phyloP scores from a whole-genome alignment of 2,329 filamentous ascomycete species.

The Aureobasidium uvarum region DNA sequence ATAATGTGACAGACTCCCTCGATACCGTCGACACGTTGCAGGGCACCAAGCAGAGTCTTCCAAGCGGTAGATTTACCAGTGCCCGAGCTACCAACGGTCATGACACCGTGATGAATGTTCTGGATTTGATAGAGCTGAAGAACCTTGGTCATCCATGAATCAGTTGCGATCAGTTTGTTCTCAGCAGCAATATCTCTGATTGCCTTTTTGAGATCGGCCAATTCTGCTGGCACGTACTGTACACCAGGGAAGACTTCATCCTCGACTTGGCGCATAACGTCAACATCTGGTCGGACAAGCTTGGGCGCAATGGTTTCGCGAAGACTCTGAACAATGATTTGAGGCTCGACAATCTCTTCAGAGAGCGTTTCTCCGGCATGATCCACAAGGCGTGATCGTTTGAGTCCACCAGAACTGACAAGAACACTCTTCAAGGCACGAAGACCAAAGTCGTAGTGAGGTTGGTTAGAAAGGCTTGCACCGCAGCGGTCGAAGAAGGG shows the following conservation, averaged over 20 bases:
- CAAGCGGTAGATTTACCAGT: conserved; percentile 95
- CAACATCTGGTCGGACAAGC: conserved; percentile 86
- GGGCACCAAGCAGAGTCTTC: conserved; percentile 84
- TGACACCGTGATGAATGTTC: conserved; percentile 96
- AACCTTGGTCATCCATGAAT: conserved; percentile 96
- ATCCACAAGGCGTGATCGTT: conserved; percentile 71
- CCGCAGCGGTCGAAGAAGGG: conserved; percentile 97
- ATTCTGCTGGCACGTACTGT: conserved; percentile 84
- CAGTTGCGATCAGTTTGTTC: conserved; percentile 82
- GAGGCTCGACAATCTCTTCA: conserved; percentile 77
- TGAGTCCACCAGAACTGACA: conserved; percentile 94
- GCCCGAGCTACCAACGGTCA: conserved; percentile 99
- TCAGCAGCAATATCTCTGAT: conserved; percentile 81
- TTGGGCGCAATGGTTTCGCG: conserved; percentile 98
- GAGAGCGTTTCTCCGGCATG: conserved; percentile 55
- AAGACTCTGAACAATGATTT: conserved; percentile 98
- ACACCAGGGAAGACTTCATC: conserved; percentile 85
- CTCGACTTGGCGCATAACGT: conserved; percentile 83
- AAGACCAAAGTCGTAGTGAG: conserved; percentile 97
- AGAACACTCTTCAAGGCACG: conserved; percentile 98
- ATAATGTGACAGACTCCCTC: conserved; percentile 98
- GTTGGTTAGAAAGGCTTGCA: conserved; percentile 81
- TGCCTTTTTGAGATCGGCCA: conserved; percentile 73
- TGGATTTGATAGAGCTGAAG: conserved; percentile 98
- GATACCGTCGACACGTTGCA: conserved; percentile 85